Evolutionary conservation across 2,329 filamentous ascomycete species (phyloP), one percentile per base, ranked within the genome.

Genomic region (Hypoxylon sp.): DNA sequence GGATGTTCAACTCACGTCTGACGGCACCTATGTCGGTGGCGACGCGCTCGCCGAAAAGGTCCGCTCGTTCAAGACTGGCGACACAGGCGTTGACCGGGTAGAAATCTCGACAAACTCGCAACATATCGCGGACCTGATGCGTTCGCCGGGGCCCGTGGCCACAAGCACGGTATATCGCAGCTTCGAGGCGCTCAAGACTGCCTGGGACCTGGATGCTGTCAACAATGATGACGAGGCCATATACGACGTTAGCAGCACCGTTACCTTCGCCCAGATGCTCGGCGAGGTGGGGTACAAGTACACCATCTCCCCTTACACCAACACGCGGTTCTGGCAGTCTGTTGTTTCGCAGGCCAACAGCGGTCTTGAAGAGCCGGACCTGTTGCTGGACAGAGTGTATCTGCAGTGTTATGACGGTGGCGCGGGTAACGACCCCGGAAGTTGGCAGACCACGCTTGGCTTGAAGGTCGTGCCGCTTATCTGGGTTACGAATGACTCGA

Each of bases 11-110:
- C 52, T 73, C 19, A 73, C 73, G 2, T 69, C 70, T 6, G 61
- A 65, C 21, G 72, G 73, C 13, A 60, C 72, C 21, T 81, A 81
- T 51, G 72, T 79, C 5, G 78, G 77, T 8, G 74, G 78, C 41
- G 70, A 69, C 5, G 74, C 72, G n/a, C 71, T 81, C 5, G 72
- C 77, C 16, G 70, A 73, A 16, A 79, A 79, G 60, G 64, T 81
- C 2, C 62, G 61, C 27, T 73, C 71, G 1, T 71, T 76, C 63
- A 77, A 77, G 58, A 65, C 56, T 15, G 55, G 48, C 27, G 46
- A 32, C 7, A 72, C 72, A 1, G 61, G 64, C 19, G 63, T 76
- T 20, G 51, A 70, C 54, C 59, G 74, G 4, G 59, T 76, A 15
- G 74, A 78, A 60, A 69, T 77, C 35, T 75, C 69, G 1, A 75